phyloP scores from a whole-genome alignment of 2,329 filamentous ascomycete species.

The Rutstroemia sp. region DNA sequence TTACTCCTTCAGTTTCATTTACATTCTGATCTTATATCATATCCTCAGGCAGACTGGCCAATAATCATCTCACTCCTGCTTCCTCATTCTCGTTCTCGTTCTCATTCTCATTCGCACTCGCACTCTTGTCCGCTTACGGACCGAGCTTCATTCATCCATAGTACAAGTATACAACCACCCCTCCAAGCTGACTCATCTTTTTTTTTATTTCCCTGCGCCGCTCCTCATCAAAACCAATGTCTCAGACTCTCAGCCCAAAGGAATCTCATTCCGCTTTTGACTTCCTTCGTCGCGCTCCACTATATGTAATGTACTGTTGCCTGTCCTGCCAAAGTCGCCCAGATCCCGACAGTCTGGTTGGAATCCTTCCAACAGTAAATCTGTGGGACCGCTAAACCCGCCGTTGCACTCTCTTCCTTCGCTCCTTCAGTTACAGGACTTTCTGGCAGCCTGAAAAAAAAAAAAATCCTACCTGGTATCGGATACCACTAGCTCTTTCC shows the following conservation, averaged over 20 bases:
- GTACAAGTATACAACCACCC: too few relatives aligned
- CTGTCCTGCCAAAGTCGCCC: too few relatives aligned
- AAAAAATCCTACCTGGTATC: too few relatives aligned
- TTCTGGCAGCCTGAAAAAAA: too few relatives aligned
- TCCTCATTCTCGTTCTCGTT: background rate
- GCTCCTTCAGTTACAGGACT: too few relatives aligned
- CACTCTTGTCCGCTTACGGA: background rate
- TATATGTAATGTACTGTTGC: too few relatives aligned
- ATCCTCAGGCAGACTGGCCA: background rate
- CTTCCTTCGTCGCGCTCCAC: too few relatives aligned
- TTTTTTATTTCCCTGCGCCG: background rate
- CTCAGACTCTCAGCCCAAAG: background rate
- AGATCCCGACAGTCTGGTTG: slow-evolving; percentile 1
- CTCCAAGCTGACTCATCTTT: background rate
- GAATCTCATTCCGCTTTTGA: too few relatives aligned
- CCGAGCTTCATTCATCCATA: background rate
- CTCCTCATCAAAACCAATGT: background rate
- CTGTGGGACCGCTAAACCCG: background rate
- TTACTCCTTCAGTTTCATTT: too few relatives aligned
- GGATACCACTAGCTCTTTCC: background rate
- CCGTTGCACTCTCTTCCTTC: background rate
- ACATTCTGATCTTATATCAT: too few relatives aligned
- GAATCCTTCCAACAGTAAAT: background rate
- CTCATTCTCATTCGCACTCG: background rate
- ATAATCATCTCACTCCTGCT: background rate